phyloP scores from a whole-genome alignment of 176 grass and related monocot genomes.

The Carex cristatella region DNA sequence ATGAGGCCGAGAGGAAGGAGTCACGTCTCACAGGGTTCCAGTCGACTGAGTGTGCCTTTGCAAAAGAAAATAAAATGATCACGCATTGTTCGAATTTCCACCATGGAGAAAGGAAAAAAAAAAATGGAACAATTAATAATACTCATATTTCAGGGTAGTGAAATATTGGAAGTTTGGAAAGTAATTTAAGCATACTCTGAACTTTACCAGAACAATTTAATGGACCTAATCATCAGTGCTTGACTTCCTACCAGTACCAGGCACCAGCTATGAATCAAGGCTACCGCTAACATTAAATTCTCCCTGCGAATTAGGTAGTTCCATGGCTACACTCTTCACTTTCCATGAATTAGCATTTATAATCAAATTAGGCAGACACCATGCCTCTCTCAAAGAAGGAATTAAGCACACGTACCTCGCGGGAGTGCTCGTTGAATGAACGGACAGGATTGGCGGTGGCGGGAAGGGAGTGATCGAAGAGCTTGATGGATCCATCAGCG shows the following conservation, averaged over 20 bases:
- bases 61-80: neutral
- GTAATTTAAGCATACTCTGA: neutral
- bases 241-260: too few species aligned
- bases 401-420: slow-evolving; percentile 36
- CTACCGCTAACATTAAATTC: too few species aligned
- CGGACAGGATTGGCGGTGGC: slow-evolving; percentile 61
- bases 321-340: too few species aligned
- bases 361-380: too few species aligned
- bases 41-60: slow-evolving; percentile 32
- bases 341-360: too few species aligned
- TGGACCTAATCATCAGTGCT: neutral
- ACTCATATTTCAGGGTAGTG: neutral
- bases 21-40: slow-evolving; percentile 87
- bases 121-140: too few species aligned
- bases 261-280: neutral
- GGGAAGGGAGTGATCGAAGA: slow-evolving; percentile 58
- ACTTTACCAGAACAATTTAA: neutral
- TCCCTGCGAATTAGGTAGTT: too few species aligned
- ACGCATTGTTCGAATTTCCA: neutral
- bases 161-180: too few species aligned
- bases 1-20: slow-evolving; percentile 65
- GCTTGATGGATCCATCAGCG: slow-evolving; percentile 71
- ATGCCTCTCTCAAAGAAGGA: too few species aligned
- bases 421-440: slow-evolving; percentile 74
- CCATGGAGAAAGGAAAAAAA: neutral